Percentiles rank a stretch among this genome's conserved stretches.
phyloP scores from a whole-genome alignment of 768 basidiomycete species.

The Calocybe cyanea region DNA sequence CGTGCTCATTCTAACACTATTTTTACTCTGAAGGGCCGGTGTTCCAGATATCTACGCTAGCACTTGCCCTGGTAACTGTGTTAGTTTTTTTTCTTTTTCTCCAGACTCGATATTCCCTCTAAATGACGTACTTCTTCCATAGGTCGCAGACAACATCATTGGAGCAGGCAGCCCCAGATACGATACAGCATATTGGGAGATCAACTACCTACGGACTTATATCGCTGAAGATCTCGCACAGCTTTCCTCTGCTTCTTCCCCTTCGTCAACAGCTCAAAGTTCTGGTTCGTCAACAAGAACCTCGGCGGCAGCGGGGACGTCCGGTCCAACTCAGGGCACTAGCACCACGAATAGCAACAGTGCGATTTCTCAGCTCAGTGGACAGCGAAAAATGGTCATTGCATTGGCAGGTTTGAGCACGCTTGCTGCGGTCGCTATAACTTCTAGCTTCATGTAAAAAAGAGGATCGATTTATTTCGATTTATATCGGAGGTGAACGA shows the following conservation, averaged over 20 bases:
- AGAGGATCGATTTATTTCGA: too few relatives aligned
- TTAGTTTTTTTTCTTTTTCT: conserved; percentile 19
- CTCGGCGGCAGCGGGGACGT: not conserved
- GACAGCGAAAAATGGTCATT: too few relatives aligned
- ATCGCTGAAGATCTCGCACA: conserved; percentile 24
- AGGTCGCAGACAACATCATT: conserved; percentile 40
- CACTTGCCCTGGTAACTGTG: conserved; percentile 42
- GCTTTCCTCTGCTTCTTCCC: not conserved
- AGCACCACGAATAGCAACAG: not conserved
- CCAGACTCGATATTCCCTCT: not conserved
- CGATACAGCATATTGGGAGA: conserved; percentile 56
- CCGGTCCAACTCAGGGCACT: not conserved
- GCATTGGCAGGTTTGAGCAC: too few relatives aligned
- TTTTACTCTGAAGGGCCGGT: conserved; percentile 33
- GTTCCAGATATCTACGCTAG: conserved; percentile 35
- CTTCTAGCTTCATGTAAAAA: too few relatives aligned
- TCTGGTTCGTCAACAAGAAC: not conserved
- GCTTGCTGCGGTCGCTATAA: too few relatives aligned
- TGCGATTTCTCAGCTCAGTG: too few relatives aligned
- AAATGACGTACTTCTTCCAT: conserved; percentile 7
- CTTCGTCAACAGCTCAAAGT: not conserved
- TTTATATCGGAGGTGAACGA: too few relatives aligned
- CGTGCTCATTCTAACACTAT: not conserved
- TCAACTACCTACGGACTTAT: conserved; percentile 57
- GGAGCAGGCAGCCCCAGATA: conserved; percentile 42